These are phyloP conservation scores for Metschnikowia orientalis DNA, from an alignment of 805 yeast genomes.

Conservation along the genomic window DNA sequence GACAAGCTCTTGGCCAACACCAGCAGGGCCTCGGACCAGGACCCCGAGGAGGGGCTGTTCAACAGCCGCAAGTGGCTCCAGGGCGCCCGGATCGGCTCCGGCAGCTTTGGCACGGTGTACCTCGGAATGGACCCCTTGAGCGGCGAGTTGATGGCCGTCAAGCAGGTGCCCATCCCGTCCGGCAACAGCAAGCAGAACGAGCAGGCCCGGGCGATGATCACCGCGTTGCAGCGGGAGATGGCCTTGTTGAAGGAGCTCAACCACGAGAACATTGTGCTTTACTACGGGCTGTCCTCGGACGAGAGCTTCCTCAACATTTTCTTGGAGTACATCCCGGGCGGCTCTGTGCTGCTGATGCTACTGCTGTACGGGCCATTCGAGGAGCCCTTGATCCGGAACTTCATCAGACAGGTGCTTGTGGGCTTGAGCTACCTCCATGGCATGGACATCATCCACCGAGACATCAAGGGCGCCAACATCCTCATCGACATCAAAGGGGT, in stretches of 20 bases:
- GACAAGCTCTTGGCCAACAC: constrained; percentile 11
- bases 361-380: constrained; percentile 75
- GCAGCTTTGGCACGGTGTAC: constrained; percentile 91
- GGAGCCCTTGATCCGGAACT: constrained; percentile 68
- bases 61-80: constrained; percentile 65
- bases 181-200: constrained; percentile 30
- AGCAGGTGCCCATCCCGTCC: constrained; percentile 74
- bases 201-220: constrained; percentile 52
- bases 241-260: constrained; percentile 67
- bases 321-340: constrained; percentile 41
- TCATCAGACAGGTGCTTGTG: constrained; percentile 68
- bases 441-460: constrained; percentile 75
- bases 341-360: constrained; percentile 58
- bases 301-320: constrained; percentile 73
- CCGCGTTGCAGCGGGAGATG: constrained; percentile 82
- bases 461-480: constrained; percentile 85
- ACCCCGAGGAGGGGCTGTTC: constrained; percentile 24
- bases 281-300: constrained; percentile 82
- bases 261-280: constrained; percentile 90
- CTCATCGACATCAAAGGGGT: constrained; percentile 75
- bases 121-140: constrained; percentile 87
- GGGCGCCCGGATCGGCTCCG: constrained; percentile 91
- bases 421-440: constrained; percentile 74
- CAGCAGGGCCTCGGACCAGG: constrained; percentile 36
- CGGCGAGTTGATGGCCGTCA: constrained; percentile 96